Percentiles rank a stretch among this genome's conserved stretches.
These are phyloP conservation scores for Globisporangium canariense DNA, from an alignment of 352 stramenopile species.

Conservation along the genomic window DNA sequence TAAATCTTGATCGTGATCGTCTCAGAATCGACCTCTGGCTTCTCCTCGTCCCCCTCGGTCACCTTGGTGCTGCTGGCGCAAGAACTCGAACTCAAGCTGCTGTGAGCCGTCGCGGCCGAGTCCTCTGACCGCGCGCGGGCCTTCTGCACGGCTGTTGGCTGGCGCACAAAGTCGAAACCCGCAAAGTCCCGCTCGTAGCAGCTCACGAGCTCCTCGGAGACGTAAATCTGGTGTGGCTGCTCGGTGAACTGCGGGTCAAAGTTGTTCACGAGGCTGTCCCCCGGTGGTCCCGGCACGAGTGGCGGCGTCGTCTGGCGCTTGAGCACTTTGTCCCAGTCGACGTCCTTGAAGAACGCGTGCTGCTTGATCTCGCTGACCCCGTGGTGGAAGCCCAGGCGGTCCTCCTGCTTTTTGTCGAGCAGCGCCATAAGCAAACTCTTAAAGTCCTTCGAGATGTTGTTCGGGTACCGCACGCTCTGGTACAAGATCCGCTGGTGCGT, in stretches of 20 bases:
- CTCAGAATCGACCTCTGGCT: conserved; percentile 51
- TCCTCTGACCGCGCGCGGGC: neutral
- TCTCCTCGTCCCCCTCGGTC: conserved; percentile 36
- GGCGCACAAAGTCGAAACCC: conserved; percentile 79
- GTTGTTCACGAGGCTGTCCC: conserved; percentile 76
- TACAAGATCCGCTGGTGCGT: conserved; percentile 91
- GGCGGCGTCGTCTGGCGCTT: conserved; percentile 59
- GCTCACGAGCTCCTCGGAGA: conserved; percentile 56
- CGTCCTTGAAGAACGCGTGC: conserved; percentile 72
- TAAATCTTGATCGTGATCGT: conserved; percentile 64
- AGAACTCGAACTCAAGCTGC: neutral
- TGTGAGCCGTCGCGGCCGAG: neutral
- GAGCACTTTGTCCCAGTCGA: conserved; percentile 77
- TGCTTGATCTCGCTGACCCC: conserved; percentile 64
- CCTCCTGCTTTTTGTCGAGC: conserved; percentile 81
- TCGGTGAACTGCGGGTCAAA: conserved; percentile 87
- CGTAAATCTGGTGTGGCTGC: conserved; percentile 79
- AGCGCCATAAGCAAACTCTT: conserved; percentile 65
- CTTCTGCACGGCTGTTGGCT: conserved; percentile 9
- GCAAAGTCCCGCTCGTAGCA: conserved; percentile 79
- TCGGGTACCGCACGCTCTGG: conserved; percentile 81
- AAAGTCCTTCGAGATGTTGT: conserved; percentile 75
- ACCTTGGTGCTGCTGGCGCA: conserved; percentile 34
- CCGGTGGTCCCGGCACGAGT: conserved; percentile 55
- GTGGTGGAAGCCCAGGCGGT: conserved; percentile 59